Base-by-base conservation (phyloP, 169 alveolate species). In the Toxoplasma gondii region DNA sequence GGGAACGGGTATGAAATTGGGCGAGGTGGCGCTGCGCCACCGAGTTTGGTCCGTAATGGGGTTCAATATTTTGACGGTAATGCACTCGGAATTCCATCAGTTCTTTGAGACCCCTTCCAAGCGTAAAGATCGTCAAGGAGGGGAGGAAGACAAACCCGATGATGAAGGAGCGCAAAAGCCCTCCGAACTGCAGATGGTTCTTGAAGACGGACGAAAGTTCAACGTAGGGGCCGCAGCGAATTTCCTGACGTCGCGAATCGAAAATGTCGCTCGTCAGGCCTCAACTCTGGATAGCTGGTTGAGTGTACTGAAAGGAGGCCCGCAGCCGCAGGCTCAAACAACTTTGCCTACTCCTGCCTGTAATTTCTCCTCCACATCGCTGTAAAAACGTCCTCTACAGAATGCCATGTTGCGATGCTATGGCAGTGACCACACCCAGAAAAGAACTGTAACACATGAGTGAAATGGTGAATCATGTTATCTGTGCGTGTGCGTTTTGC, bases 11-110 rank as follows among this genome's bases (percentile, higher is more conserved):
- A 45, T 88, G 83, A 45, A 88, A 36, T 24, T 88, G 41, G 92
- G 92, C 12, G 92, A 88, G 58, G 92, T 88, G 54, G 54, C 82
- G 34, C 64, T 88, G 83, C 92, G 92, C 36, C 92, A 88, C 58
- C 84, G 92, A 53, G 92, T 88, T 34, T 88, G 92, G 92, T 29
- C 70, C 4, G 82, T 81, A 1, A 36, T 88, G 92, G 92, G 92
- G 31, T 88, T 58, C 53, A 88, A 36, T 58, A 88, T 54, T 36
- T 36, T 88, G 7, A 58, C 92, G 22, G 29, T 88, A 81, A 88
- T 88, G 92, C 34, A 67, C 92, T 29, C 81, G 45, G 92, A 88
- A 81, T 88, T 88, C 41, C 53, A 88, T 5, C 81, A 36, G 84
- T 88, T 88, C 29, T 88, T 45, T 88, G 58, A 45, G 84, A 22